phyloP scores from a whole-genome alignment of 495 filamentous ascomycete genomes.

The Penicillium dipodomyicola region DNA sequence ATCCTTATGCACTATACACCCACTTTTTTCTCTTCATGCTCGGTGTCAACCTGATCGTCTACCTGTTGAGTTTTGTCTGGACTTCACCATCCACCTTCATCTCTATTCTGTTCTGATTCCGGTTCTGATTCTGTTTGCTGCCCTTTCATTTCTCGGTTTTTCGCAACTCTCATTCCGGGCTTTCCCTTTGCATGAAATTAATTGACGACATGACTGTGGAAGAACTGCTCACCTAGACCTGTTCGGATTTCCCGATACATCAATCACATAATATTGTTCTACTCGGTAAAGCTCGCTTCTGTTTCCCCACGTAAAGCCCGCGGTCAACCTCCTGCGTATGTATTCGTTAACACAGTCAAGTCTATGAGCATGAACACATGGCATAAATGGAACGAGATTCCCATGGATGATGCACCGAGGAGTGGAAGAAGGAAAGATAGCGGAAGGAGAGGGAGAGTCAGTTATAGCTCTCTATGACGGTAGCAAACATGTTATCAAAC shows the following conservation, averaged over 20 bases:
- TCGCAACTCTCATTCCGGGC: slow-evolving; percentile 2
- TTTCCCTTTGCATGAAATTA: slow-evolving; percentile 20
- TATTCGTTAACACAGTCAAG: no score
- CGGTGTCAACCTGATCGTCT: background rate
- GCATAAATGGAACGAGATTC: no score
- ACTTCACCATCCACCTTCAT: background rate
- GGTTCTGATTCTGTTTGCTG: slow-evolving; percentile 8
- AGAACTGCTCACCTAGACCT: background rate
- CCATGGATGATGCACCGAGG: no score
- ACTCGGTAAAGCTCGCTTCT: background rate
- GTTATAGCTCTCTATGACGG: no score
- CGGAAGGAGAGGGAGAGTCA: no score
- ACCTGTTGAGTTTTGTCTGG: slow-evolving; percentile 2
- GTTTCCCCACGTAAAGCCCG: background rate
- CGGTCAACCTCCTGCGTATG: no score
- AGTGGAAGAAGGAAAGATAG: no score
- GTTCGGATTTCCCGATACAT: background rate
- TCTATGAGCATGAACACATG: no score
- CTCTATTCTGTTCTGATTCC: slow-evolving; percentile 1
- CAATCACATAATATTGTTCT: slow-evolving; percentile 2
- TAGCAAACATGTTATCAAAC: no score
- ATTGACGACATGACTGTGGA: background rate
- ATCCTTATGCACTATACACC: slow-evolving; percentile 25
- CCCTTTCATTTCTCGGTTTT: slow-evolving; percentile 2
- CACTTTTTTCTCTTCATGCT: background rate